A percentile compares a stretch with the other conserved stretches of the same genome.
These are phyloP conservation scores for Neurospora crassa DNA, from an alignment of 2,329 filamentous ascomycete species.

Conservation along the genomic window DNA sequence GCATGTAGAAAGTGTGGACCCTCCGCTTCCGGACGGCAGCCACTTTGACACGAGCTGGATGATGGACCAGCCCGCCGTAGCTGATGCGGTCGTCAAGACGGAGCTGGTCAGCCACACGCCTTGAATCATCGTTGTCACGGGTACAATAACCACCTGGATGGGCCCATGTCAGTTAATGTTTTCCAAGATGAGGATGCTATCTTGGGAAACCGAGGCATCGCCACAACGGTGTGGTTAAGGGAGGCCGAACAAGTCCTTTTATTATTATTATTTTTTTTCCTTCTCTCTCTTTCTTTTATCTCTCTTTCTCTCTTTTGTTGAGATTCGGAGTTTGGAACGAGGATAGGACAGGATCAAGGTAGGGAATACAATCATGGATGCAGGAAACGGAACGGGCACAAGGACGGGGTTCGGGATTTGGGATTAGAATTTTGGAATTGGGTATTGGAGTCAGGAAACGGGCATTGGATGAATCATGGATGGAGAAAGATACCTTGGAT, in stretches of 20 bases:
- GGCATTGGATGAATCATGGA: neutral
- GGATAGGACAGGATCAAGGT: neutral
- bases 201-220: neutral
- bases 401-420: neutral
- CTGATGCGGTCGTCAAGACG: neutral
- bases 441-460: neutral
- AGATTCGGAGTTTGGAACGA: neutral
- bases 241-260: neutral
- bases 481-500: neutral
- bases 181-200: neutral
- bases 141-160: neutral
- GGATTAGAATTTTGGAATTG: neutral
- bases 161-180: neutral
- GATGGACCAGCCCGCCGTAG: constrained; percentile 5
- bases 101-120: neutral
- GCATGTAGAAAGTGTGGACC: neutral
- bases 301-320: neutral
- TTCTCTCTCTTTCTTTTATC: neutral
- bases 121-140: neutral
- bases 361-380: neutral
- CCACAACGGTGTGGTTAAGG: neutral
- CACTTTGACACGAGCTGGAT: constrained; percentile 20
- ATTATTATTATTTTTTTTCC: neutral
- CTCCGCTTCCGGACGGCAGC: constrained; percentile 11
- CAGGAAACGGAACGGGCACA: neutral